Conservation (phyloP, 208 protist genomes). For the Trypanosoma rangeli region DNA sequence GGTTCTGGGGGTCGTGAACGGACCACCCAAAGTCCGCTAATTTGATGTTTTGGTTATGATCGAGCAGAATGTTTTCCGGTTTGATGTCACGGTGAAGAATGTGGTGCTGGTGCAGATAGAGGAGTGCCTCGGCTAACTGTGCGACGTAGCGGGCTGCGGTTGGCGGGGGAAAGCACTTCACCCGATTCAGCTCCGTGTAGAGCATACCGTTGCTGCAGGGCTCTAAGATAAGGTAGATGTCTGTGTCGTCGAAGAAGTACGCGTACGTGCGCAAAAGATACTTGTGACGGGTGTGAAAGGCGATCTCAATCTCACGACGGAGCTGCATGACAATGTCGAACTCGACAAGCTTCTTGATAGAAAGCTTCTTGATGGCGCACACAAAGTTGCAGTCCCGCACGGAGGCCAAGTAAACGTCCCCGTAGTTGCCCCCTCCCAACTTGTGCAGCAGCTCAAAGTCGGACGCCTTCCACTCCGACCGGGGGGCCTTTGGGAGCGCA, state of each 20-base stretch:
- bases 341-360: constrained; percentile 95
- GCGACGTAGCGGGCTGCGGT: constrained; percentile 91
- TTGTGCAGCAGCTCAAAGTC: constrained; percentile 96
- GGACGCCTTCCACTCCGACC: constrained; percentile 76
- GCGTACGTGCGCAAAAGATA: constrained; percentile 98
- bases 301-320: constrained; percentile 99
- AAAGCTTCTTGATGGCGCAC: constrained; percentile 97
- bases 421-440: constrained; percentile 97
- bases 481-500: constrained; percentile 55
- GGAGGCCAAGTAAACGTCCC: constrained; percentile 98
- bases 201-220: constrained; percentile 98
- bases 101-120: constrained; percentile 97
- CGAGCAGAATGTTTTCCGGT: constrained; percentile 93
- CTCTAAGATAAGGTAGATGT: constrained; percentile 99
- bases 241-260: constrained; percentile 98
- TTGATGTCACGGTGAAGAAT: constrained; percentile 98
- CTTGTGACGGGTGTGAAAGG: constrained; percentile 97
- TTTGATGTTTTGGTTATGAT: constrained; percentile 96
- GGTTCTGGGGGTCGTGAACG: constrained; percentile 94
- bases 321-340: constrained; percentile 97
- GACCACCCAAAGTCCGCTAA: constrained; percentile 99
- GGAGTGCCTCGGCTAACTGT: constrained; percentile 93
- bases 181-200: constrained; percentile 96
- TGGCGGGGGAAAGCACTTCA: constrained; percentile 82
- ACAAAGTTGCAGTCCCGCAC: constrained; percentile 97